Percentiles rank a stretch among this genome's conserved stretches.
phyloP scores from a whole-genome alignment of 192 early-diverging fungal species.

The Spinellus fusiger region DNA sequence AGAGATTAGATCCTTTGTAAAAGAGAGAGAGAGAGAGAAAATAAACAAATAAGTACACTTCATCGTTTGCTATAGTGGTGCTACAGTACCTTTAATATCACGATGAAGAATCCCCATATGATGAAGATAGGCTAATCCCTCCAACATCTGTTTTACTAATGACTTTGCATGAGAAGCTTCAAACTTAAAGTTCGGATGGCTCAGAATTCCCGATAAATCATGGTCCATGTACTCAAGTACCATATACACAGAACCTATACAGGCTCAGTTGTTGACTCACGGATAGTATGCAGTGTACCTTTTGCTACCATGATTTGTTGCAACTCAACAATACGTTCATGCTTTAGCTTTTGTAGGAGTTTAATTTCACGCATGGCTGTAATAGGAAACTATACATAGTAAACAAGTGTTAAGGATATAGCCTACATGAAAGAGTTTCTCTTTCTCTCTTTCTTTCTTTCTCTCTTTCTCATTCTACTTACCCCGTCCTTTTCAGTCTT shows the following conservation, averaged over 20 bases:
- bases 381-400: slow-evolving; percentile 59
- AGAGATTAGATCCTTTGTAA: slow-evolving; percentile 65
- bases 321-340: slow-evolving; percentile 67
- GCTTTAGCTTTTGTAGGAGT: slow-evolving; percentile 57
- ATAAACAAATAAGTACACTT: background rate
- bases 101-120: slow-evolving; percentile 78
- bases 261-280: slow-evolving; percentile 37
- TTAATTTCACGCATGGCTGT: slow-evolving; percentile 86
- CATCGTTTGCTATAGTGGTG: background rate
- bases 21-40: background rate
- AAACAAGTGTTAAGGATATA: background rate
- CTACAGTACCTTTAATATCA: slow-evolving; percentile 77
- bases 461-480: slow-evolving; percentile 11
- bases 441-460: background rate
- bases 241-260: slow-evolving; percentile 63
- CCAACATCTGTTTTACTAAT: slow-evolving; percentile 78
- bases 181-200: slow-evolving; percentile 64
- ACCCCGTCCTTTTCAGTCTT: slow-evolving; percentile 74
- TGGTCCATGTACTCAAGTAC: slow-evolving; percentile 90
- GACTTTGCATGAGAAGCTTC: slow-evolving; percentile 78
- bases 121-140: slow-evolving; percentile 86
- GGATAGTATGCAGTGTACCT: slow-evolving; percentile 46
- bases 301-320: slow-evolving; percentile 70
- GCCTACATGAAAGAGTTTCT: no score
- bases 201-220: slow-evolving; percentile 73